Percentiles rank a stretch among this genome's conserved stretches.
Evolutionary conservation across 768 basidiomycete genomes (phyloP).

Genomic region (Tephrocybe sp.): DNA sequence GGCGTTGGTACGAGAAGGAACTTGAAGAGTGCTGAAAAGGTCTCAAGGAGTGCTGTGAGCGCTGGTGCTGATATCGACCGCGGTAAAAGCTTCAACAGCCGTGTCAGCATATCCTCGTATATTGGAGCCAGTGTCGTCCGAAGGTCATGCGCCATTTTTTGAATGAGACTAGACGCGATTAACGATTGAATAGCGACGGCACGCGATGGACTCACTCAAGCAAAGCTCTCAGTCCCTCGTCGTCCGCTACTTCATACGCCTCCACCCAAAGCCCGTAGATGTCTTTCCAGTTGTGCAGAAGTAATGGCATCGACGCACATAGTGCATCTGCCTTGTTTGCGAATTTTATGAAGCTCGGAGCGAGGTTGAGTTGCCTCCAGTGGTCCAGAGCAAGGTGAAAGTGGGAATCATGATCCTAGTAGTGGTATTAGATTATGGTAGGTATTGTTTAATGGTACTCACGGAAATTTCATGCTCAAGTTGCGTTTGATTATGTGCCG

Average conservation of each 20-base stretch:
- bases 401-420: constrained; percentile 74
- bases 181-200: constrained; percentile 1
- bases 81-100: constrained; percentile 56
- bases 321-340: constrained; percentile 58
- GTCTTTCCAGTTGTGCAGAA: constrained; percentile 78
- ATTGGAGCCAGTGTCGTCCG: constrained; percentile 71
- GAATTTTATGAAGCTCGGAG: constrained; percentile 73
- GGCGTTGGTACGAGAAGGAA: constrained; percentile 68
- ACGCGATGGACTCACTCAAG: constrained; percentile 63
- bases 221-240: constrained; percentile 72
- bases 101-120: constrained; percentile 54
- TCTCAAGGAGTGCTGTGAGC: constrained; percentile 64
- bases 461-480: constrained; percentile 65
- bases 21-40: constrained; percentile 69
- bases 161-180: constrained; percentile 54
- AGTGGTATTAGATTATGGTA: not conserved
- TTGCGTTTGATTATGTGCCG: constrained; percentile 53
- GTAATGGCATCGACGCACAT: constrained; percentile 74
- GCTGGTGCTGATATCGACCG: constrained; percentile 59
- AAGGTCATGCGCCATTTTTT: constrained; percentile 78
- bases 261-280: constrained; percentile 65
- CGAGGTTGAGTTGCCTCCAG: constrained; percentile 80
- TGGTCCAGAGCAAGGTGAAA: constrained; percentile 74
- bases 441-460: constrained; percentile 25
- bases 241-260: constrained; percentile 58